Conservation (phyloP, 129 eudicot species). For the Cynara cardunculus region DNA sequence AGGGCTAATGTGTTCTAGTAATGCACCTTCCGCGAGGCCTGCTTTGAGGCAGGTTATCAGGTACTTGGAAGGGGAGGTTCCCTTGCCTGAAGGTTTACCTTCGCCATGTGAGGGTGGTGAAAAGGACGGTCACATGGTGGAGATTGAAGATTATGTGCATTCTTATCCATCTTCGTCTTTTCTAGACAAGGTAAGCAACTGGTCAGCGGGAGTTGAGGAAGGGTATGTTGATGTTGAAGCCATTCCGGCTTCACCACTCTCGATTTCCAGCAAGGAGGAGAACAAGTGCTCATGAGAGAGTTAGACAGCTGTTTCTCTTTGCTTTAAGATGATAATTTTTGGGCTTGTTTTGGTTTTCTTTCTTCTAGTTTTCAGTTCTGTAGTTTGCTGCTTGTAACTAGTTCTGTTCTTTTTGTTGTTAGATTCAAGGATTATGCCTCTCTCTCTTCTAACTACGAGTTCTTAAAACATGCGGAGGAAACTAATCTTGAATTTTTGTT, state of each 20-base stretch:
- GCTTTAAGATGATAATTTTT: not conserved
- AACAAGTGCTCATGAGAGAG: slow-evolving; percentile 18
- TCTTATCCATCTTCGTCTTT: slow-evolving; percentile 56
- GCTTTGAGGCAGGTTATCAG: slow-evolving; percentile 65
- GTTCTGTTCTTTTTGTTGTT: not conserved
- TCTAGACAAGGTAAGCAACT: slow-evolving; percentile 46
- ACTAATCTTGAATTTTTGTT: not conserved
- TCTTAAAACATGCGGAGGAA: not conserved
- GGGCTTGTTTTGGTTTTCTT: not conserved
- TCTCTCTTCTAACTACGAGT: not conserved
- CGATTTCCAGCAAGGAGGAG: slow-evolving; percentile 11
- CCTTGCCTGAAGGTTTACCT: slow-evolving; percentile 38
- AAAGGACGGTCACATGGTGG: slow-evolving; percentile 32
- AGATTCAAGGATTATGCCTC: slow-evolving; percentile 8
- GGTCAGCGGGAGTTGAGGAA: slow-evolving; percentile 37
- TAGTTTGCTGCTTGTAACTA: slow-evolving; percentile 9
- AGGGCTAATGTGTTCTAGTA: slow-evolving; percentile 67
- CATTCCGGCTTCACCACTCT: slow-evolving; percentile 31
- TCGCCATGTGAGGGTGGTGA: slow-evolving; percentile 39
- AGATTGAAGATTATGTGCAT: slow-evolving; percentile 55
- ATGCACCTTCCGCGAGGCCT: slow-evolving; percentile 45
- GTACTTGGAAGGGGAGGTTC: slow-evolving; percentile 69
- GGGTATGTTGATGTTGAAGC: slow-evolving; percentile 53
- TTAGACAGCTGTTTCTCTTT: not conserved
- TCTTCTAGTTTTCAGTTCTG: slow-evolving; percentile 1